Conservation (phyloP, 2,329 filamentous ascomycete genomes). For the Hymenoscyphus linearis region DNA sequence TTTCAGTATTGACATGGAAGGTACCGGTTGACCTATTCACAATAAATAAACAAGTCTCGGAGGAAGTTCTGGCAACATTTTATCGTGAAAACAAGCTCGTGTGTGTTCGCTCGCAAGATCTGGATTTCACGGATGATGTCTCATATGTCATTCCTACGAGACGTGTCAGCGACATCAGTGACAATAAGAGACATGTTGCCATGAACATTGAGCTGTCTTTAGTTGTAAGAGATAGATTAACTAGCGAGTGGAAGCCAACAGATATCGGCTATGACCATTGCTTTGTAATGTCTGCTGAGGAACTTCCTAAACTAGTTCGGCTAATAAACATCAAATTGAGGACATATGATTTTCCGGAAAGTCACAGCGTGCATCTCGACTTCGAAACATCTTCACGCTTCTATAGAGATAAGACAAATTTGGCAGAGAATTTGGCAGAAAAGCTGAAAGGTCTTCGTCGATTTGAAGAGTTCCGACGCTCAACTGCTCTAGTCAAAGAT, state of each 20-base stretch:
- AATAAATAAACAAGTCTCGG: background rate
- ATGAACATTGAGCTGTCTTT: background rate
- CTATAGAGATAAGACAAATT: background rate
- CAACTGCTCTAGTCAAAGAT: no score
- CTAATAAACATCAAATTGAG: background rate
- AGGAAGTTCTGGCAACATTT: background rate
- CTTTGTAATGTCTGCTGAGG: background rate
- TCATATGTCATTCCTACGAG: background rate
- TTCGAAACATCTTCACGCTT: background rate
- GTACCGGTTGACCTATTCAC: background rate
- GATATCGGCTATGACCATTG: background rate
- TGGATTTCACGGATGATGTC: background rate
- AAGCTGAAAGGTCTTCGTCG: background rate
- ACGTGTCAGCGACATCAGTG: background rate
- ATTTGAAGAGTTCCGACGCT: background rate
- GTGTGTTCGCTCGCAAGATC: background rate
- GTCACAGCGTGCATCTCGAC: background rate
- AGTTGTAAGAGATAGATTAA: background rate
- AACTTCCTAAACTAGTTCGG: background rate
- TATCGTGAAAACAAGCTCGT: background rate
- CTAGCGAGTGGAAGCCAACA: background rate
- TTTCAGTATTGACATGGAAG: background rate
- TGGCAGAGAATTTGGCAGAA: background rate
- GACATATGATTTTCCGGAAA: no score
- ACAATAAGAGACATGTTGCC: background rate